Evolutionary conservation across 495 filamentous ascomycete species (phyloP).

Genomic region (Talaromyces wortmannii): DNA sequence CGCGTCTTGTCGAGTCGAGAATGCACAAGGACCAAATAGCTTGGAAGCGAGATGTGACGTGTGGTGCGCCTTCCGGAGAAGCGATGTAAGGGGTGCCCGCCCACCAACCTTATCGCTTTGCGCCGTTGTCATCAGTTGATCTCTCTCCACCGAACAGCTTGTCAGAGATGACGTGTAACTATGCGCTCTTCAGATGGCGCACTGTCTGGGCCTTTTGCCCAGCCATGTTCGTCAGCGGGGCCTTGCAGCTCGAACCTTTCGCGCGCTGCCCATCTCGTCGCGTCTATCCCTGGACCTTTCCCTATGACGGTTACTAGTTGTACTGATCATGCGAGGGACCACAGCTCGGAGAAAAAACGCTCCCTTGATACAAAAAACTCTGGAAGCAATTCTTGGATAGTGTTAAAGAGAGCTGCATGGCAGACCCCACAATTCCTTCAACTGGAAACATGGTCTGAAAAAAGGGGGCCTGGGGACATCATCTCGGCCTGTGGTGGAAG

Average conservation of each 20-base stretch:
- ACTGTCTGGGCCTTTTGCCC: no score
- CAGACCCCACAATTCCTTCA: not conserved
- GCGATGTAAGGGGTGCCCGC: no score
- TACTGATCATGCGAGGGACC: slow-evolving; percentile 1
- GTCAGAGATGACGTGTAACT: no score
- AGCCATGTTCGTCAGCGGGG: no score
- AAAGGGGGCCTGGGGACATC: not conserved
- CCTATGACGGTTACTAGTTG: not conserved
- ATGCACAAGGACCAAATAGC: no score
- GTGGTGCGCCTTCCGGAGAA: no score
- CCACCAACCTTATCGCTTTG: no score
- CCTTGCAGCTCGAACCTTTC: not conserved
- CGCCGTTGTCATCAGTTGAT: no score
- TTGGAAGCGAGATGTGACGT: no score
- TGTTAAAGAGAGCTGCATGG: not conserved
- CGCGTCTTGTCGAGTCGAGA: no score
- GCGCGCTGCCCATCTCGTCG: not conserved
- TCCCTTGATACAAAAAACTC: not conserved
- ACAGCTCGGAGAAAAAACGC: not conserved
- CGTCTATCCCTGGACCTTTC: not conserved
- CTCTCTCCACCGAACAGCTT: no score
- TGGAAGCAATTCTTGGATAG: not conserved
- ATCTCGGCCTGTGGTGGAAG: not conserved
- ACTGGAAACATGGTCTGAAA: not conserved
- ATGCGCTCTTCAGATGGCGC: no score